Conservation (phyloP, 306 rosid species). For the Dryas drummondii region DNA sequence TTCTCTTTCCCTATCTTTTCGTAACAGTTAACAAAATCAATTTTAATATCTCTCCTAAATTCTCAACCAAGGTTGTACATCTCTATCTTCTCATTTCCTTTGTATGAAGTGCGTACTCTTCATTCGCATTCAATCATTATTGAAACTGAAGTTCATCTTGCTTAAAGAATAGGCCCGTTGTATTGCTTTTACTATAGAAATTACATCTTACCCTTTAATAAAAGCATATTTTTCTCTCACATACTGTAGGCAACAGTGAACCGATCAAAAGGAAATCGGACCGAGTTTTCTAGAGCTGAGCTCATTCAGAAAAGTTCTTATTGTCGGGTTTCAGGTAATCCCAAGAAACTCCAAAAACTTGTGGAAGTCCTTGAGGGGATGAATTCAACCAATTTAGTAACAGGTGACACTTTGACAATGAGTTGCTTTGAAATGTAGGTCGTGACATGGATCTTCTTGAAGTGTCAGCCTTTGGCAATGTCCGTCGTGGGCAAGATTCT, state of each 20-base stretch:
- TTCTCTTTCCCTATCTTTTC: not conserved
- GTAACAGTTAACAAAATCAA: not conserved
- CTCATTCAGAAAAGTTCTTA: constrained; percentile 91
- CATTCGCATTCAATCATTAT: not conserved
- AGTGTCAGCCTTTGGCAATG: constrained; percentile 80
- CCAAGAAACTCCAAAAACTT: constrained; percentile 5
- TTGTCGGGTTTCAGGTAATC: constrained; percentile 84
- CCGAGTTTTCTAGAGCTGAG: constrained; percentile 70
- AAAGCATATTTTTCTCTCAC: constrained; percentile 8
- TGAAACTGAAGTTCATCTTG: not conserved
- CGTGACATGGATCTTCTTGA: constrained; percentile 95
- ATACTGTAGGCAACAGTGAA: constrained; percentile 72
- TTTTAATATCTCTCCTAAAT: not conserved
- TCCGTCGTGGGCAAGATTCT: constrained; percentile 63
- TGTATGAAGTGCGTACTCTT: not conserved
- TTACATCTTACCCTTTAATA: constrained; percentile 8
- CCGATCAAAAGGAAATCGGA: constrained; percentile 83
- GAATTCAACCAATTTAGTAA: constrained; percentile 20
- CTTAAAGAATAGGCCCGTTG: not conserved
- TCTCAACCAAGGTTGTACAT: constrained; percentile 8
- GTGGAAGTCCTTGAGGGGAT: not conserved
- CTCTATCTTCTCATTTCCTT: constrained; percentile 3
- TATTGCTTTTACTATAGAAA: not conserved
- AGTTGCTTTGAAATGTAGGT: constrained; percentile 45
- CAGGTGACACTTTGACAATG: not conserved